Base-by-base conservation (phyloP, 306 rosid genomes). In the Echinosophora koreensis region DNA sequence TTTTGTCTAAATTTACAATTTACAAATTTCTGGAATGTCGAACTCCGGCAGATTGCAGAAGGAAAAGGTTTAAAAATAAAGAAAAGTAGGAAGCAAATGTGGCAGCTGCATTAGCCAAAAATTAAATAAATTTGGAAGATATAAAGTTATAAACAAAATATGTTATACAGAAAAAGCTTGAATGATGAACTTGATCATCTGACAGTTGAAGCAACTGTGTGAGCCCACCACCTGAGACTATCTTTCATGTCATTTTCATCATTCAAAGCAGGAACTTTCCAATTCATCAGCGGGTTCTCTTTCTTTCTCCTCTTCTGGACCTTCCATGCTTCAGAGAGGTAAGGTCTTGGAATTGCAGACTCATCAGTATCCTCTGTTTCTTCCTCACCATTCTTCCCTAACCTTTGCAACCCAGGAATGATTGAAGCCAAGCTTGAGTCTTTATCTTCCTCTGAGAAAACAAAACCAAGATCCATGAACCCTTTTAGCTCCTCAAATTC, bases 321-420 rank as follows among this genome's bases (percentile, higher is more conserved):
- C 71, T 83, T 76, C 98, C 98, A 92, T 41, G 89, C 93, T 84
- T 92, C 98, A 34, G 98, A 94, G 8, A 94, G 97, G 64, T 94
- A 94, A 73, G 98, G 97, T 67, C 97, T 90, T 73, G 86, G 75
- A 51, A 90, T 69, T 58, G 28, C 66, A 41, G 86, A 62, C 50
- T 61, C 84, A 9, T 73, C 81, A 28, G 46, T 70, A 62, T 10
- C 62, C 15, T 62, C 76, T 14, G 73, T 76, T 42, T 80, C 57
- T 49, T 55, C 84, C 0, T 84, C 83, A 6, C 55, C 80, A 37
- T 49, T 86, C 74, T 81, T 89, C 39, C 95, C 93, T 39, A 92
- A 75, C 71, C 92, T 90, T 16, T 94, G 87, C 86, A 94, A 78
- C n/a, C 96, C 97, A 34, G 96, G 98, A 84, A 94, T 81, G 57